Evolutionary conservation across 2,329 filamentous ascomycete species (phyloP), one percentile per base, ranked within the genome.

Genomic region (Fusarium proliferatum): DNA sequence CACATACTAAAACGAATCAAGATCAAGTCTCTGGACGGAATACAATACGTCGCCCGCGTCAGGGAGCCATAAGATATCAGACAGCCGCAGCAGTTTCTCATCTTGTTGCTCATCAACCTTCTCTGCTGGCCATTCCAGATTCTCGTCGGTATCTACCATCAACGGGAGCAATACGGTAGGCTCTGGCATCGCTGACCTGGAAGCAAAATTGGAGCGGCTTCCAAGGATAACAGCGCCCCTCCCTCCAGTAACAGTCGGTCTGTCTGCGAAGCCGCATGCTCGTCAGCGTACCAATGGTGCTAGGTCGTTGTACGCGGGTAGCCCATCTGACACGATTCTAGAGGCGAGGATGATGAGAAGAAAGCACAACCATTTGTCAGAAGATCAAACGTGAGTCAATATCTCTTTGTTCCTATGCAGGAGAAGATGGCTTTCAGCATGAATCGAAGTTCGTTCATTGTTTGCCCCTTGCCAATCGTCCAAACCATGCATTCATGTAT

Each of bases 91-190:
- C 81, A 89, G 86, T 62, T 78, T 88, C 21, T 87, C 87, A 6
- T 87, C 85, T 3, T 85, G 85, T 75, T 83, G 83, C 23, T 86
- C 86, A 6, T 85, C 86, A 6, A 84, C 82, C 2, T 81, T 81
- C 48, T 87, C 86, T 3, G 79, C 81, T 19, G 81, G 83, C 1
- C 87, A 89, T 74, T 89, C 88, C 5, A 83, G 87, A 42, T 83
- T 88, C 56, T 89, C 88, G 4, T 89, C 88, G 1, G 81, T 86
- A 48, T 89, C 88, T 3, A 89, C 87, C 0, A 81, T 86, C 28
- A 84, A 85, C 57, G 84, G 84, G 15, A 78, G 81, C 12, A 81
- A 83, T 63, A 77, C 80, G 17, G 75, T 82, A 45, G 78, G 77
- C 19, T 74, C 80, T 15, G 77, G 81, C 10, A 70, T 81, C 26